phyloP scores from a whole-genome alignment of 805 yeast species.

The Candida manassasensis region DNA sequence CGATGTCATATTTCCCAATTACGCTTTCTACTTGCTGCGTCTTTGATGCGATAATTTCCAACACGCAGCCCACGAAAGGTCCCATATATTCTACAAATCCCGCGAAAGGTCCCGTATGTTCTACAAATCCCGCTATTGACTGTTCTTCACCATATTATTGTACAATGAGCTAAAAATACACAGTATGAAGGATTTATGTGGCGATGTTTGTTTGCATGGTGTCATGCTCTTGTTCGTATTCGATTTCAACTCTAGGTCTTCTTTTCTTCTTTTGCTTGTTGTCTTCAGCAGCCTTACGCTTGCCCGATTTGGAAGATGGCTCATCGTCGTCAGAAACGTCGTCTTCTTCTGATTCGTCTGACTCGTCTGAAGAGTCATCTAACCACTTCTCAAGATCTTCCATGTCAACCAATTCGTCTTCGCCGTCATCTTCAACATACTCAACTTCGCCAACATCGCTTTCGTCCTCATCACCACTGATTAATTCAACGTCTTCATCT shows the following conservation, averaged over 20 bases:
- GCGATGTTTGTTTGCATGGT: slow-evolving; percentile 34
- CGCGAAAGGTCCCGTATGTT: no score
- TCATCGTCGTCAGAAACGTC: slow-evolving; percentile 32
- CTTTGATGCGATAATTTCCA: no score
- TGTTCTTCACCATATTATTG: no score
- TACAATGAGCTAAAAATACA: slow-evolving; percentile 3
- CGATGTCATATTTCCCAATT: no score
- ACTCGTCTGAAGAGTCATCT: slow-evolving; percentile 37
- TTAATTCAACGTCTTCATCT: slow-evolving; percentile 44
- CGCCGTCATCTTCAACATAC: slow-evolving; percentile 86
- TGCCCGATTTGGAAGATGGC: slow-evolving; percentile 20
- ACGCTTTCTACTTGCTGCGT: no score
- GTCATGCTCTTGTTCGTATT: slow-evolving; percentile 69
- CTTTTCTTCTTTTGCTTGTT: slow-evolving; percentile 45
- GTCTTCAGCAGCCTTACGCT: slow-evolving; percentile 28
- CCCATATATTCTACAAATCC: no score
- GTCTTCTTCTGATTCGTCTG: slow-evolving; percentile 30
- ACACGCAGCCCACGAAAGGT: no score
- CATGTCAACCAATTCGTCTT: slow-evolving; percentile 84
- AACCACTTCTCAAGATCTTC: slow-evolving; percentile 92
- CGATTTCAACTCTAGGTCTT: slow-evolving; percentile 76
- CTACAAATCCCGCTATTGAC: no score
- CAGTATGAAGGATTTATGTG: slow-evolving; percentile 3
- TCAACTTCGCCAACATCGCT: slow-evolving; percentile 74
- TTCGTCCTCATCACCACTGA: slow-evolving; percentile 46